Percentiles rank a stretch among this genome's conserved stretches.
Evolutionary conservation across 306 rosid species (phyloP).

Genomic region (Cucumis hystrix): DNA sequence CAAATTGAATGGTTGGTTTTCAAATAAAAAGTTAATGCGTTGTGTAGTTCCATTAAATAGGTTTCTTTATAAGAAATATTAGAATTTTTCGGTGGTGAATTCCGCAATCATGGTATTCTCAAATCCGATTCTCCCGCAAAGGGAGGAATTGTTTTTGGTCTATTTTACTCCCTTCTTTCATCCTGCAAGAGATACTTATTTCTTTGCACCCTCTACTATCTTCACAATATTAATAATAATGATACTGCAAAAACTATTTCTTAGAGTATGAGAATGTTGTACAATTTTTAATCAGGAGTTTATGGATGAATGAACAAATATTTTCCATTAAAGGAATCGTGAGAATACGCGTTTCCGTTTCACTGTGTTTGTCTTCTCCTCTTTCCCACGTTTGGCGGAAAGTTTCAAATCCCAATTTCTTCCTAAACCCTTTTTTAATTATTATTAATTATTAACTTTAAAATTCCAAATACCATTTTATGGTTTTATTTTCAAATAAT

Average conservation of each 20-base stretch:
- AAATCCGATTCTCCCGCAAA: not conserved
- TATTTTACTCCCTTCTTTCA: no score
- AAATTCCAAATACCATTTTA: not conserved
- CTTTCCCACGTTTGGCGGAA: not conserved
- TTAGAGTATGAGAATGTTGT: no score
- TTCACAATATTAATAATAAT: no score
- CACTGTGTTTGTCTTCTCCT: not conserved
- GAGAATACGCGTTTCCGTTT: not conserved
- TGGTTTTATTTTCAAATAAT: no score
- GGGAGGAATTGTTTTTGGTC: not conserved
- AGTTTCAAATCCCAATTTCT: not conserved
- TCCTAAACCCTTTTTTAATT: not conserved
- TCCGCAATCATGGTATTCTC: not conserved
- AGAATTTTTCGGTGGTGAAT: not conserved
- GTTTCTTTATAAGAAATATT: not conserved
- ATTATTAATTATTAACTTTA: no score
- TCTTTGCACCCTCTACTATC: no score
- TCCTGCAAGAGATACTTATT: no score
- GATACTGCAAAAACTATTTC: no score
- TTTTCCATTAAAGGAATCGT: not conserved
- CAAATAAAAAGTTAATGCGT: no score
- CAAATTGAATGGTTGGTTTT: not conserved
- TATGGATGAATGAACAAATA: no score
- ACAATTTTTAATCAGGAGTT: no score
- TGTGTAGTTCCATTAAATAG: not conserved